Conservation (phyloP, 352 stramenopile species). For the Globisporangium parvum region DNA sequence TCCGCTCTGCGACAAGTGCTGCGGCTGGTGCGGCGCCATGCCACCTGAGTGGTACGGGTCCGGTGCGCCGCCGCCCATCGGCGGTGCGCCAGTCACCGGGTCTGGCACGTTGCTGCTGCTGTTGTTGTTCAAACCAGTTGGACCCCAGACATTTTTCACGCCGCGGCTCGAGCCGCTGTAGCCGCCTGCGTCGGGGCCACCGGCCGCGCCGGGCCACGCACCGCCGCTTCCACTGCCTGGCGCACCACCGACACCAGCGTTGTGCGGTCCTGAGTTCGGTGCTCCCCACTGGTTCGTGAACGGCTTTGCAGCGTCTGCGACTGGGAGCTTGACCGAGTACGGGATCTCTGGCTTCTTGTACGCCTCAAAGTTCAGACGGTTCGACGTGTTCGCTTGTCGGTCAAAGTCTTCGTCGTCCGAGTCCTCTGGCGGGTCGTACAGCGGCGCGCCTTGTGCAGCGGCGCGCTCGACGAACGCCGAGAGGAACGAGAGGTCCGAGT, state of each 20-base stretch:
- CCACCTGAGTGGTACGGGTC: constrained; percentile 32
- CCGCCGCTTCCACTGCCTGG: not conserved
- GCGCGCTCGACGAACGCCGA: constrained; percentile 93
- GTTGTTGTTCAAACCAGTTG: constrained; percentile 58
- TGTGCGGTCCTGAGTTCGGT: constrained; percentile 15
- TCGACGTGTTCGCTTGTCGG: constrained; percentile 44
- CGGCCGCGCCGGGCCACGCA: constrained; percentile 23
- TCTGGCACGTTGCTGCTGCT: not conserved
- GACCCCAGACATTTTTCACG: constrained; percentile 85
- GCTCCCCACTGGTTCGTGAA: constrained; percentile 64
- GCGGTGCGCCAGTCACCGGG: constrained; percentile 8
- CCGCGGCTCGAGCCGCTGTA: constrained; percentile 28
- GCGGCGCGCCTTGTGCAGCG: constrained; percentile 85
- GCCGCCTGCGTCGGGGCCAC: constrained; percentile 30
- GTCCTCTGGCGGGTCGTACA: constrained; percentile 94
- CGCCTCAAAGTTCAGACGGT: constrained; percentile 82
- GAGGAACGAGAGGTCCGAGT: constrained; percentile 95
- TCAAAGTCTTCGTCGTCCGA: constrained; percentile 94
- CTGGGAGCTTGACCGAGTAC: constrained; percentile 72
- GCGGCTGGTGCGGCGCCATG: constrained; percentile 1
- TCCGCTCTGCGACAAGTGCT: constrained; percentile 13
- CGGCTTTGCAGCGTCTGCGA: constrained; percentile 39
- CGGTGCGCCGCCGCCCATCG: not conserved
- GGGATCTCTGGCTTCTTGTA: constrained; percentile 90
- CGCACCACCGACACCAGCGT: constrained; percentile 10